Base-by-base conservation (phyloP, 352 stramenopile species). In the Thraustochytrium sp. region DNA sequence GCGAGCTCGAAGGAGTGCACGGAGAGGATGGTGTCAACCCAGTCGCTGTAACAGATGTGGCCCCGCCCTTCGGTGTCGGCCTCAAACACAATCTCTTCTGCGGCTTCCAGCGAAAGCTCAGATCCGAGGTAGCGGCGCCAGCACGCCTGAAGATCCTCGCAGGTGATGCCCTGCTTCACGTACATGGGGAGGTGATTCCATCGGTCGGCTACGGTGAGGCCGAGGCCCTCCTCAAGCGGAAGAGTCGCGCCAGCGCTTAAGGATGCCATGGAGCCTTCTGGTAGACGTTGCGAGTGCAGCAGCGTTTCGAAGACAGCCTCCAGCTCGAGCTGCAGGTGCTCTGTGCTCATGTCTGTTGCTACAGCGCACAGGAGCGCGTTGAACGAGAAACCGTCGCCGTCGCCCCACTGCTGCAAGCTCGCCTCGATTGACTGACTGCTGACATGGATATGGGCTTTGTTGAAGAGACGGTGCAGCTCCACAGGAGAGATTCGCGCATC, bases 71-170 rank as follows among this genome's bases (percentile, higher is more conserved):
- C 46, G 4, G 34, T 23, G 31, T 78, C 65, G 4, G 40, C 38
- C 65, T 78, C 65, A 29, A 78, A 78, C 9, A 78, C 40, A 38
- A 78, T 78, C 37, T 78, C 65, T 42, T 78, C 65, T 4, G n/a
- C 54, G 3, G 65, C 65, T n/a, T 78, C 65, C 4, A 62, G 18
- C 11, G 65, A 78, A 16, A 78, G 5, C 16, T 78, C 51, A 13
- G 31, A 16, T 13, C 31, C 65, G 26, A 78, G 40, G 26, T 46
- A 48, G 21, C 42, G 31, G 11, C 21, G 21, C 65, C 65, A 78
- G 34, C 21, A 42, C 21, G 42, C 34, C 2, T n/a, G 65, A 62
- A 78, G 5, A 42, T 46, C n/a, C 31, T 62, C 36, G 40, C 4
- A 40, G 18, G 13, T 53, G 16, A 76, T 48, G 9, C 63, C 63